Evolutionary conservation across 768 basidiomycete species (phyloP).

Genomic region (Neoboletus brunneissimus): DNA sequence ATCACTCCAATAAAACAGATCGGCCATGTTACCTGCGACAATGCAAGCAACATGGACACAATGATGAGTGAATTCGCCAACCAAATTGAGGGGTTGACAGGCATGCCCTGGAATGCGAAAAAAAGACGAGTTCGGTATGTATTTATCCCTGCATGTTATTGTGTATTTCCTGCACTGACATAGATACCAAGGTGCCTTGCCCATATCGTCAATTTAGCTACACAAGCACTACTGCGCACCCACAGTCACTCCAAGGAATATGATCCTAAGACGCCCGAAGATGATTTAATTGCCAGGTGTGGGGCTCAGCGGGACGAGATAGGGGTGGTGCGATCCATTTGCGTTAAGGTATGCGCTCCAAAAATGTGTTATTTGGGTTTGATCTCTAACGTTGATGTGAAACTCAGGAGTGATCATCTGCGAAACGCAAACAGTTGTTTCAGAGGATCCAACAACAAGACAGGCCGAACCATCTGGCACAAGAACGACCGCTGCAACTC

Average conservation of each 20-base stretch:
- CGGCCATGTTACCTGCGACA: too few relatives aligned
- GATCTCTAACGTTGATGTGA: background rate
- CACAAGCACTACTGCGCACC: background rate
- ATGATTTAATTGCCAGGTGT: background rate
- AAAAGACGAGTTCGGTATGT: background rate
- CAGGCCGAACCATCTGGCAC: background rate
- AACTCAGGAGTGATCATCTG: background rate
- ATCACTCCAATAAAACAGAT: too few relatives aligned
- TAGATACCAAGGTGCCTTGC: background rate
- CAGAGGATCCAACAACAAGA: background rate
- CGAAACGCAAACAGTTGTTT: background rate
- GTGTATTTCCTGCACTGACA: too few relatives aligned
- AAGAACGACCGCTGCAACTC: background rate
- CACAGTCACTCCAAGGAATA: background rate
- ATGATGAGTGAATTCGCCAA: slow-evolving; percentile 31
- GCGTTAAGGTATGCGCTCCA: background rate
- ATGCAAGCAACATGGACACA: slow-evolving; percentile 25
- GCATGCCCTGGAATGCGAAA: background rate
- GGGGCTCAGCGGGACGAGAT: background rate
- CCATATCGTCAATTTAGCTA: background rate
- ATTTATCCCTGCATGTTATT: too few relatives aligned
- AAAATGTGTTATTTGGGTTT: background rate
- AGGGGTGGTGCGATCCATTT: background rate
- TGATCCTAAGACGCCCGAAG: background rate
- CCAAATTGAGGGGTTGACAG: background rate